Base-by-base conservation (phyloP, 2,329 filamentous ascomycete species). In the Juglanconis oblonga region DNA sequence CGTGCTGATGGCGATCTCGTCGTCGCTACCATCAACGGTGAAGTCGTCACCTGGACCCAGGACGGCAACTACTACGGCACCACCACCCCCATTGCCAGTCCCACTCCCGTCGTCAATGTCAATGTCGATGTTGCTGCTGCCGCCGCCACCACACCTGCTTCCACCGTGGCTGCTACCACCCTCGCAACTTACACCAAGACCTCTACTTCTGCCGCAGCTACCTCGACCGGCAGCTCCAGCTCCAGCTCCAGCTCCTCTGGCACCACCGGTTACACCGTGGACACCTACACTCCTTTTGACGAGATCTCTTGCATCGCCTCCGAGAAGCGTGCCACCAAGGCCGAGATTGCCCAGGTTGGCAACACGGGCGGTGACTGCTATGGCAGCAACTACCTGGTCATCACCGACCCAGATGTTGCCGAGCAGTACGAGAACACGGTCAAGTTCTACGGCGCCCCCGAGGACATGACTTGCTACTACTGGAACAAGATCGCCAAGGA, bases 171-270 rank as follows among this genome's bases (percentile, higher is more conserved):
- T 24, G 52, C 50, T 29, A 50, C 38, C 29, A 38, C 48, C 13
- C 6, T n/a, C 29, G 24, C 57, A 2, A 52, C 64, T 32, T 40
- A 61, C 38, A 56, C 62, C 24, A 57, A 54, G 36, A 52, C 58
- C 50, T 52, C 64, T 9, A 54, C 56, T 29, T 31, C 61, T 6
- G 33, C 63, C 17, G 40, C 64, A 3, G 31, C 61, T 32, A 47
- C 62, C 70, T 91, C 92, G 81, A 86, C 87, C 73, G 91, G 91
- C 82, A 91, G 91, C 76, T 88, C 87, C 71, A 91, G 88, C 76
- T 88, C 87, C 71, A 91, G 88, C 59, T 74, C 33, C 76, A 88
- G 87, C 71, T 92, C 88, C 81, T 87, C 91, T 82, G 91, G 91
- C 82, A 91, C 91, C 76, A 88, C 87, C 71, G 91, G 88, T 81